These are phyloP conservation scores for Alloascoidea hylecoeti DNA, from an alignment of 805 yeast genomes.

Conservation along the genomic window DNA sequence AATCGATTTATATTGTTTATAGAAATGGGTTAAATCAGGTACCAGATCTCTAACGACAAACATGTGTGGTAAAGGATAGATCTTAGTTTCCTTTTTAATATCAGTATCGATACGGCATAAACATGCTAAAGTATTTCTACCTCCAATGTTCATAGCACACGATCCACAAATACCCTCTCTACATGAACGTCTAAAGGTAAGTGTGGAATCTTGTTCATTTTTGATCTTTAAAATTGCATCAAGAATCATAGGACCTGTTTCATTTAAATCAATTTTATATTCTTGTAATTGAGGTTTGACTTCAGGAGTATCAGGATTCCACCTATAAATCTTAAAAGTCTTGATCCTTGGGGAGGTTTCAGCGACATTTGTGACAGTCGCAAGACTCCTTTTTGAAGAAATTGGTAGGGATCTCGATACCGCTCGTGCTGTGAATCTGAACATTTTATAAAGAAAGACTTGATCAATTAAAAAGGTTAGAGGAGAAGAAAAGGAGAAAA, in stretches of 20 bases:
- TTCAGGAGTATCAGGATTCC: conserved; percentile 96
- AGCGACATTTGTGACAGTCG: conserved; percentile 20
- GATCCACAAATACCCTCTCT: conserved; percentile 99
- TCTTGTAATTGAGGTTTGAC: conserved; percentile 77
- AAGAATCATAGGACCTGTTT: conserved; percentile 95
- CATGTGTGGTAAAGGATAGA: conserved; percentile 97
- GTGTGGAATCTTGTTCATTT: conserved; percentile 90
- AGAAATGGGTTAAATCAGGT: conserved; percentile 94
- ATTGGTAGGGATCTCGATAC: too few relatives aligned
- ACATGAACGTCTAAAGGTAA: conserved; percentile 95
- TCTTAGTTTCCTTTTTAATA: conserved; percentile 58
- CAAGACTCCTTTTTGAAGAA: conserved; percentile 7
- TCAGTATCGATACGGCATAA: conserved; percentile 86
- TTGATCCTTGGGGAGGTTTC: conserved; percentile 47
- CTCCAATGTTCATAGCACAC: conserved; percentile 99
- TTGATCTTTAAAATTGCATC: conserved; percentile 92
- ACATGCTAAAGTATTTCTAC: conserved; percentile 94
- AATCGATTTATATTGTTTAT: conserved; percentile 96
- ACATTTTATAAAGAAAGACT: too few relatives aligned
- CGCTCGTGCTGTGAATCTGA: too few relatives aligned
- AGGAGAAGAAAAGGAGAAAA: too few relatives aligned
- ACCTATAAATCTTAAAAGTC: conserved; percentile 87
- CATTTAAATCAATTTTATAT: conserved; percentile 74
- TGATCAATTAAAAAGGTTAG: too few relatives aligned
- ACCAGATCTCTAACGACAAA: conserved; percentile 93